phyloP scores from a whole-genome alignment of 2,329 filamentous ascomycete species.

The Knoxdaviesia capensis region DNA sequence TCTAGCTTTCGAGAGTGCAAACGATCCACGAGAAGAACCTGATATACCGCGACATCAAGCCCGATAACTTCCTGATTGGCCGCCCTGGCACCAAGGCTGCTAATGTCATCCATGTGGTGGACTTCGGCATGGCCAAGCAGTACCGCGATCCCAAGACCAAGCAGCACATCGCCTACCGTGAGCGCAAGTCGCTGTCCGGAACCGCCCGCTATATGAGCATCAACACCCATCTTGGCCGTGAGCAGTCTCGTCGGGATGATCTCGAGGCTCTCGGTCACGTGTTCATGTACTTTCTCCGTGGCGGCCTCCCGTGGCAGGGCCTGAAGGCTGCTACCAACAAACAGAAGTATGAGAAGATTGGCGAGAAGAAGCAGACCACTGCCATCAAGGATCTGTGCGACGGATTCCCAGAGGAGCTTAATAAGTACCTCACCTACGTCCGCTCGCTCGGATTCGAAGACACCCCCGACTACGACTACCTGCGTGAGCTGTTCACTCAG shows the following conservation, averaged over 20 bases:
- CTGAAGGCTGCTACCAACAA: conserved; percentile 60
- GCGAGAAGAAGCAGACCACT: conserved; percentile 98
- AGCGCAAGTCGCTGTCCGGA: conserved; percentile 89
- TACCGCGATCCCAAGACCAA: conserved; percentile 98
- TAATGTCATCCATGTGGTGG: conserved; percentile 95
- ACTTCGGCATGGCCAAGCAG: conserved; percentile 99
- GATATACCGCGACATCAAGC: conserved; percentile 98
- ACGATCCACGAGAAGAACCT: conserved; percentile 97
- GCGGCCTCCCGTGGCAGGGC: conserved; percentile 51
- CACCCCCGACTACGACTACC: conserved; percentile 93
- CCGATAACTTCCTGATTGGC: conserved; percentile 96
- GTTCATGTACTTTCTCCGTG: conserved; percentile 57
- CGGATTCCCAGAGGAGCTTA: conserved; percentile 91
- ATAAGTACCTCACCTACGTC: conserved; percentile 92
- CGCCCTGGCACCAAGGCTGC: conserved; percentile 81
- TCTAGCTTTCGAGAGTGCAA: conserved; percentile 69
- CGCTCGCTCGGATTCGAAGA: conserved; percentile 97
- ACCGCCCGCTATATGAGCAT: conserved; percentile 99
- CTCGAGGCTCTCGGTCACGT: conserved; percentile 69
- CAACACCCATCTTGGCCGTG: conserved; percentile 91
- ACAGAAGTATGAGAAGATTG: conserved; percentile 99
- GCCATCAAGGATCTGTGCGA: conserved; percentile 93
- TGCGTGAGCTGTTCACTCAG: conserved; percentile 90
- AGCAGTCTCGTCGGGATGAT: conserved; percentile 91
- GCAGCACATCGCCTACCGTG: conserved; percentile 94